phyloP scores from a whole-genome alignment of 345 rosid species.

The Bruguiera parviflora region DNA sequence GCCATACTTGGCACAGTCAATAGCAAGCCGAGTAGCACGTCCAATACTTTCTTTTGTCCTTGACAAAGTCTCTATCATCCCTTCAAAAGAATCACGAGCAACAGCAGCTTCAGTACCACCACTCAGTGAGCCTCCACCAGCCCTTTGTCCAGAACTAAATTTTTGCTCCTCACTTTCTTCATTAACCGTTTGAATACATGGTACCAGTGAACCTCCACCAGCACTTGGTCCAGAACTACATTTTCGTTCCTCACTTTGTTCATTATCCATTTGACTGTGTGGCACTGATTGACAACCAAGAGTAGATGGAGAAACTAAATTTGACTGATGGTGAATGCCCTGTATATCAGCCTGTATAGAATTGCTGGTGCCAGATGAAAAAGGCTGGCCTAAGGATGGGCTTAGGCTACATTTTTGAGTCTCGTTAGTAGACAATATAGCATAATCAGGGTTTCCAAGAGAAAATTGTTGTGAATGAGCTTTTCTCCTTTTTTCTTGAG shows the following conservation, averaged over 20 bases:
- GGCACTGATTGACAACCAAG: slow-evolving; percentile 40
- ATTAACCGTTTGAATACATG: not conserved
- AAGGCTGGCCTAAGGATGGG: slow-evolving; percentile 47
- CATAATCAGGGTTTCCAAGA: slow-evolving; percentile 41
- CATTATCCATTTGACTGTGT: slow-evolving; percentile 42
- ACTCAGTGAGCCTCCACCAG: slow-evolving; percentile 71
- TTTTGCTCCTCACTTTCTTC: slow-evolving; percentile 69
- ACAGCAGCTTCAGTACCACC: slow-evolving; percentile 91
- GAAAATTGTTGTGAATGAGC: slow-evolving; percentile 58
- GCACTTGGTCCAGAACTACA: slow-evolving; percentile 52
- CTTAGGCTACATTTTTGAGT: slow-evolving; percentile 47
- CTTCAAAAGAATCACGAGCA: slow-evolving; percentile 96
- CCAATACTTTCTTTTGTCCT: slow-evolving; percentile 97
- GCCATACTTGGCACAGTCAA: slow-evolving; percentile 93
- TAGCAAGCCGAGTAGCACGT: slow-evolving; percentile 94
- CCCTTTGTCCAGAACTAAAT: slow-evolving; percentile 51
- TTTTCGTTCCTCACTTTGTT: slow-evolving; percentile 64
- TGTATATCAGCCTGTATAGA: slow-evolving; percentile 38
- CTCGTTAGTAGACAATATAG: slow-evolving; percentile 32
- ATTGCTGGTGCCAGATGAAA: slow-evolving; percentile 39
- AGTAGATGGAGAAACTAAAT: slow-evolving; percentile 44
- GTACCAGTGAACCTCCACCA: slow-evolving; percentile 56
- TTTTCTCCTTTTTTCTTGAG: slow-evolving; percentile 82
- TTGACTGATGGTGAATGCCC: slow-evolving; percentile 34
- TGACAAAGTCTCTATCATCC: slow-evolving; percentile 96